phyloP scores from a whole-genome alignment of 2,329 filamentous ascomycete species.

The Karstenula rhodostoma region DNA sequence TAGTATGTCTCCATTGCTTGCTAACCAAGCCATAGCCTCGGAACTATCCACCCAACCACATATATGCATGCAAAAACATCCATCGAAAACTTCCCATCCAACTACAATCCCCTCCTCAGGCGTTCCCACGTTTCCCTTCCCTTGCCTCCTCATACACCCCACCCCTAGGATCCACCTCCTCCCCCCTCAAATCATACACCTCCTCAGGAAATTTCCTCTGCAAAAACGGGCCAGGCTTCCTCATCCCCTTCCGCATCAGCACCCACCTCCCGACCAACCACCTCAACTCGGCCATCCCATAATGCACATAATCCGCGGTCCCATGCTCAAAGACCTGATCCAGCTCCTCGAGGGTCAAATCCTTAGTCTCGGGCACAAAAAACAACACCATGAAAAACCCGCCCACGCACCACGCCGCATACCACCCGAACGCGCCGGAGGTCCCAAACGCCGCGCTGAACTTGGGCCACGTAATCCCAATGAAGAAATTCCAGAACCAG shows the following conservation, averaged over 20 bases:
- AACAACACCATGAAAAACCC: constrained; percentile 26
- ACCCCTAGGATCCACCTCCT: constrained; percentile 11
- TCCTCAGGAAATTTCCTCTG: constrained; percentile 27
- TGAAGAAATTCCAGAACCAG: constrained; percentile 34
- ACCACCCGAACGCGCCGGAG: constrained; percentile 27
- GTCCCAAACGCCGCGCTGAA: constrained; percentile 21
- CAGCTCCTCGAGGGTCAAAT: constrained; percentile 27
- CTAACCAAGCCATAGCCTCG: no score
- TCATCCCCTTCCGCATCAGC: constrained; percentile 18
- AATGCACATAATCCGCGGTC: constrained; percentile 21
- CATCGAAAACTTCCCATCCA: no score
- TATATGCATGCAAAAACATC: no score
- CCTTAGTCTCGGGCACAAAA: constrained; percentile 32
- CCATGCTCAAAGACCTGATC: constrained; percentile 27
- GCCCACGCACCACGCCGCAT: constrained; percentile 29
- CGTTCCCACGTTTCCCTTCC: constrained; percentile 8
- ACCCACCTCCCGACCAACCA: constrained; percentile 24
- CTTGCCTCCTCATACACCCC: constrained; percentile 14
- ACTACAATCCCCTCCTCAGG: no score
- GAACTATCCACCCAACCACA: no score
- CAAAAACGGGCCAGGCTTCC: constrained; percentile 24
- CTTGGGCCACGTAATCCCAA: constrained; percentile 30
- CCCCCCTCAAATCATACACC: constrained; percentile 18
- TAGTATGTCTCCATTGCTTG: no score
- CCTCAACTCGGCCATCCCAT: constrained; percentile 22